Conservation (phyloP, 2,329 filamentous ascomycete genomes). For the Didymella pomorum region DNA sequence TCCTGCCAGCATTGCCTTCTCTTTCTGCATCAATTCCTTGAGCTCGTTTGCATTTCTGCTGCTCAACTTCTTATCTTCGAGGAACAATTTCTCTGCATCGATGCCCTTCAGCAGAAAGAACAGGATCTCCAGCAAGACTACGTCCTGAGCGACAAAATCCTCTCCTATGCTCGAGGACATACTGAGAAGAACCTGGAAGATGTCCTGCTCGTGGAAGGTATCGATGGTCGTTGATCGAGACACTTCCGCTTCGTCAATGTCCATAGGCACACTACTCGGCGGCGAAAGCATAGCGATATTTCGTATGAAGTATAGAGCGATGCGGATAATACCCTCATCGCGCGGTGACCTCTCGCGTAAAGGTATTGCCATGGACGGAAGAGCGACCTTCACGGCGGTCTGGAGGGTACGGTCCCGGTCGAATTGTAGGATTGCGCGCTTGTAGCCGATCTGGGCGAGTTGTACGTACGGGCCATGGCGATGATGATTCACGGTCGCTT, state of each 20-base stretch:
- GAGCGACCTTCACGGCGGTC: constrained; percentile 78
- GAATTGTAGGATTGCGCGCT: constrained; percentile 85
- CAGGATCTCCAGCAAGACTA: constrained; percentile 87
- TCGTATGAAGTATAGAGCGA: constrained; percentile 86
- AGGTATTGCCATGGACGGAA: constrained; percentile 84
- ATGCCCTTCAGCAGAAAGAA: constrained; percentile 94
- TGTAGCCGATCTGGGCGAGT: constrained; percentile 87
- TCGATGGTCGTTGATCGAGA: constrained; percentile 88
- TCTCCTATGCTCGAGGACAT: constrained; percentile 92
- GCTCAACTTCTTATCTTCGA: constrained; percentile 76
- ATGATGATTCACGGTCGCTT: constrained; percentile 92
- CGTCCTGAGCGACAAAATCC: constrained; percentile 88
- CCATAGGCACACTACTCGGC: constrained; percentile 73
- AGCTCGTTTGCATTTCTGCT: constrained; percentile 77
- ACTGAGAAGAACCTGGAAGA: constrained; percentile 84
- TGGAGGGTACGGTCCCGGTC: constrained; percentile 80
- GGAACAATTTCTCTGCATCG: constrained; percentile 82
- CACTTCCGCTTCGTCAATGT: constrained; percentile 89
- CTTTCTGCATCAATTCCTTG: constrained; percentile 76
- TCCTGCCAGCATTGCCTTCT: constrained; percentile 80
- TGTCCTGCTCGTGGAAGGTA: constrained; percentile 88
- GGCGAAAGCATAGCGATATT: constrained; percentile 88
- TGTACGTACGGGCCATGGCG: constrained; percentile 89
- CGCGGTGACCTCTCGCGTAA: constrained; percentile 77
- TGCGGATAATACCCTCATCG: constrained; percentile 91